Base-by-base conservation (phyloP, 164 flowering plant genomes). In the Cinnamomum chago region DNA sequence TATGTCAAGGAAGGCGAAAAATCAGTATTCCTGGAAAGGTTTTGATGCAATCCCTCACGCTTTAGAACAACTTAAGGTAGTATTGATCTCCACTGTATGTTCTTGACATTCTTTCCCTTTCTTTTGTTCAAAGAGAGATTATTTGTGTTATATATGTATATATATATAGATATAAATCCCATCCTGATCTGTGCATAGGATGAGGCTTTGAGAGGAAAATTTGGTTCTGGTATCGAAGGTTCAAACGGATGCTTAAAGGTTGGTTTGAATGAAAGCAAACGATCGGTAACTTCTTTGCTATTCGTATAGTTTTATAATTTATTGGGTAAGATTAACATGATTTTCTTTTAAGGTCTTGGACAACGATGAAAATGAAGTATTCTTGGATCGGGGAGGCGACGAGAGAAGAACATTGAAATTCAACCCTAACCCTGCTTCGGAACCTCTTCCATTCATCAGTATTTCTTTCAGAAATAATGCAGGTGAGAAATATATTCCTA, bases 1-100 rank as follows among this genome's bases (percentile, higher is more conserved):
- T 81, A 85, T 94, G 25, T 72, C 92, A 0, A 82, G 95, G 78
- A 94, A 82, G 79, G 99, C 93, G 0, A 94, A 94, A 82, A 96
- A 96, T 77, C 81, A 81, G 79, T 94, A 96, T 69, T 74, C 83
- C 50, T 96, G 98, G 99, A 94, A 87, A 68, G 99, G 99, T 11
- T 91, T 88, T 76, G 83, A 68, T 17, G 97, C 83, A 23, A 90
- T 92, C 27, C 99, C 97, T 3, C 74, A 75, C 70, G 92, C 97
- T 62, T 73, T 94, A 52, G 72, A 87, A 58, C 81, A 76, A 67
- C 89, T 96, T 6, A 91, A 86, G 88, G 99, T 96, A 79, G 40
- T 72, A 60, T 72, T 62, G 2, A n/a, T 14, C 24, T 55, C 5
- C 22, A 58, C 18, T 58, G 22, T 15, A 0, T 64, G 7, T 9